A percentile compares a stretch with the other conserved stretches of the same genome.
These are phyloP conservation scores for Boletellus deceptivus DNA, from an alignment of 1,284 basidiomycete genomes.

Conservation along the genomic window DNA sequence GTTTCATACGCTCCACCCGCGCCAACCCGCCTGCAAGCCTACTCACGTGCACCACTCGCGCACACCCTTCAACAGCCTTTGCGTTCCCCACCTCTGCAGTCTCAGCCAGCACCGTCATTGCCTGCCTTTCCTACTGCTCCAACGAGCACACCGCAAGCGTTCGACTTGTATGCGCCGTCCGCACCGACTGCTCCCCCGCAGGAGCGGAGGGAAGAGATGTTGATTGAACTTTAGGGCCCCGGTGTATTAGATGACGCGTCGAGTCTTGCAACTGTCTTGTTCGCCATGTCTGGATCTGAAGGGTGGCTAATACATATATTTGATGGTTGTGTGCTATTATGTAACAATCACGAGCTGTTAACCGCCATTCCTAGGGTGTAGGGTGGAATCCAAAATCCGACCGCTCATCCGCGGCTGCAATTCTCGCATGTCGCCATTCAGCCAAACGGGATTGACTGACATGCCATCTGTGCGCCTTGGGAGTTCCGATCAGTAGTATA, in stretches of 20 bases:
- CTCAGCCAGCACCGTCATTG: conserved; percentile 5
- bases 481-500: too few relatives aligned
- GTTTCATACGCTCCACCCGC: conserved; percentile 16
- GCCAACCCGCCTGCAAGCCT: conserved; percentile 4
- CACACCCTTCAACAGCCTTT: conserved; percentile 7
- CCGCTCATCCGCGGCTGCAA: too few relatives aligned
- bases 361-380: too few relatives aligned
- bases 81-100: conserved; percentile 6
- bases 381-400: too few relatives aligned
- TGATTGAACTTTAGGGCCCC: conserved; percentile 67
- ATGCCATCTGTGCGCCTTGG: too few relatives aligned
- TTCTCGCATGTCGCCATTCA: too few relatives aligned
- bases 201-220: conserved; percentile 77
- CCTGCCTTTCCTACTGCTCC: conserved; percentile 39
- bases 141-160: conserved; percentile 56
- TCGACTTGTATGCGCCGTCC: conserved; percentile 48
- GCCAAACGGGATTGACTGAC: too few relatives aligned
- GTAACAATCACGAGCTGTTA: too few relatives aligned
- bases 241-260: not conserved
- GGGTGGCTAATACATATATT: conserved; percentile 1
- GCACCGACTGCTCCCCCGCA: conserved; percentile 53
- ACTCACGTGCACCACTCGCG: conserved; percentile 3
- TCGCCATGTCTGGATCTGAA: not conserved
- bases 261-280: not conserved
- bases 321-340: not conserved